Base-by-base conservation (phyloP, 208 protist genomes). In the Polymyxa betae region DNA sequence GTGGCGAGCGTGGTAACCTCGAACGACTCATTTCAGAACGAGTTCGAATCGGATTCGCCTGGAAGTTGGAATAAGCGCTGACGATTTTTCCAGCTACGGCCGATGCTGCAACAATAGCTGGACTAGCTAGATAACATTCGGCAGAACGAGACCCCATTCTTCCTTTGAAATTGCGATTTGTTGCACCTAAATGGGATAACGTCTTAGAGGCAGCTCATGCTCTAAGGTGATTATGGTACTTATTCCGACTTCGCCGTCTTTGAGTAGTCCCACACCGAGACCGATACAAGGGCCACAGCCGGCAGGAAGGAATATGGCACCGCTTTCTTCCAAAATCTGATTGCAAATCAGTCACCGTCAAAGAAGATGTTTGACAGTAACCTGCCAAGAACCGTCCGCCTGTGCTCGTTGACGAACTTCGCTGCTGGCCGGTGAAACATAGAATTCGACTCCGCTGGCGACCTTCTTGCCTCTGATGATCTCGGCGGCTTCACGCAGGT, bases 141-240 rank as follows among this genome's bases (percentile, higher is more conserved):
- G 94, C 93, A 41, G 94, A 93, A 40, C 88, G 90, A 35, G 77
- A 90, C 29, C 94, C 94, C 94, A 96, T 96, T 72, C 94, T 89
- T 5, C 94, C 95, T 88, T 96, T 96, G 90, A 96, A 96, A 92
- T 96, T 96, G 52, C 95, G 88, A 89, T 96, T 96, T 32, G 95
- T 96, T 0, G 94, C 94, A 0, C 92, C 49, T 60, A 24, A 60
- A 60, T 24, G 24, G 24, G 5, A 60, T 60, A 24, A 24, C 12
- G 5, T 60, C 12, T 29, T 60, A 60, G 12, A 60, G 24, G 24
- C 5, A 60, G 24, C 12, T 60, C 12, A 24, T 60, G 5, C 24
- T 60, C 12, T 60, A 24, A 60, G 12, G n/a, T n/a, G n/a, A n/a
- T n/a, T n/a, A n/a, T n/a, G n/a, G n/a, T 60, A 60, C 49, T 60